Percentiles rank a stretch among this genome's conserved stretches.
These are phyloP conservation scores for Physocladia obscura DNA, from an alignment of 192 early-diverging fungal species.

Conservation along the genomic window DNA sequence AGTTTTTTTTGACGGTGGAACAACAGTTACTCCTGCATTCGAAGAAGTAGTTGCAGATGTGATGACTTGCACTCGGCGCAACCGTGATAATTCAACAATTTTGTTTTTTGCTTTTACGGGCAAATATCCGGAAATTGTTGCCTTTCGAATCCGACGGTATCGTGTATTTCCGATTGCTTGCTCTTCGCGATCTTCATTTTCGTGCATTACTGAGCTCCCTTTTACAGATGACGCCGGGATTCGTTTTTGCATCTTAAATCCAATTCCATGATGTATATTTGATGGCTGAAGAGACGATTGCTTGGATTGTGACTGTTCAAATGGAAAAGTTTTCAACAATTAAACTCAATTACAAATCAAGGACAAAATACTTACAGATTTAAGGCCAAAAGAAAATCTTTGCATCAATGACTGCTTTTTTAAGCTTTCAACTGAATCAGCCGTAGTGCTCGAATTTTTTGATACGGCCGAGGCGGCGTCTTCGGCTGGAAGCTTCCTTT, in stretches of 20 bases:
- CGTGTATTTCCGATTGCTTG: background rate
- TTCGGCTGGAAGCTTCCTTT: background rate
- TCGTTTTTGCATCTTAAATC: background rate
- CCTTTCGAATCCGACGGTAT: background rate
- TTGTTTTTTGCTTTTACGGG: slow-evolving; percentile 20
- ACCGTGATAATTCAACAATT: background rate
- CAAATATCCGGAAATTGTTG: background rate
- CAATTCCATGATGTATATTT: slow-evolving; percentile 7
- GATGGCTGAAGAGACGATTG: background rate
- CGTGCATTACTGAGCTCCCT: background rate
- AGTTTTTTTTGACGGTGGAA: background rate
- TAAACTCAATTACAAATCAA: background rate
- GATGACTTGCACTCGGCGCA: slow-evolving; percentile 3
- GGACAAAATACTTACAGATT: background rate
- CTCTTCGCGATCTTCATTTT: background rate
- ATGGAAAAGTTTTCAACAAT: background rate
- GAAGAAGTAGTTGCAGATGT: background rate
- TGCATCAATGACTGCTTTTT: slow-evolving; percentile 7
- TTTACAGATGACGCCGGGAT: background rate
- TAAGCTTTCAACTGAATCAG: background rate
- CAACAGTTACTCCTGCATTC: background rate
- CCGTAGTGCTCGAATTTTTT: background rate
- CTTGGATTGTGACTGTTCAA: background rate
- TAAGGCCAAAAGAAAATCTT: slow-evolving; percentile 7
- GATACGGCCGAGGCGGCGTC: background rate